A percentile compares a stretch with the other conserved stretches of the same genome.
Conservation (phyloP, 2,329 filamentous ascomycete genomes). For the Plenodomus lindquistii region DNA sequence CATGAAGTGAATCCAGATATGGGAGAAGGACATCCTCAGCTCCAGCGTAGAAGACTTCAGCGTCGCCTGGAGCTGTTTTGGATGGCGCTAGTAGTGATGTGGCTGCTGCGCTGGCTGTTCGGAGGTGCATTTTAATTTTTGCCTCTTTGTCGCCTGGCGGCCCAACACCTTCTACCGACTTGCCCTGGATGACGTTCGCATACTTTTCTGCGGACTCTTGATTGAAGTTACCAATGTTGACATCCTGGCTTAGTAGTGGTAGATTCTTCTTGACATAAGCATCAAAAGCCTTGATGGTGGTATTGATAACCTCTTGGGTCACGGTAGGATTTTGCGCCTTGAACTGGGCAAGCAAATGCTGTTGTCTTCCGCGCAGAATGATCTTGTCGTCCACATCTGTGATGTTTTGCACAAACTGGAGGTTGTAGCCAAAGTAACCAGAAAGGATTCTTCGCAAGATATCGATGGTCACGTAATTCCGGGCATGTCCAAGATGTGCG, state of each 20-base stretch:
- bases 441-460: constrained; percentile 81
- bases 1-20: constrained; percentile 72
- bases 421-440: constrained; percentile 80
- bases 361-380: constrained; percentile 70
- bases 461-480: constrained; percentile 90
- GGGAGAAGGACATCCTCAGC: constrained; percentile 74
- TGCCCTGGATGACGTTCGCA: constrained; percentile 58
- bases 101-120: constrained; percentile 60
- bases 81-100: constrained; percentile 50
- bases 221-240: constrained; percentile 53
- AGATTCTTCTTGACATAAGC: constrained; percentile 71
- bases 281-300: constrained; percentile 56
- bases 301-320: constrained; percentile 53
- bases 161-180: constrained; percentile 57
- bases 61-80: constrained; percentile 33
- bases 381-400: constrained; percentile 66
- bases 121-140: constrained; percentile 88
- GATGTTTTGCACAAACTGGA: constrained; percentile 92
- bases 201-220: constrained; percentile 56
- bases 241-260: constrained; percentile 51
- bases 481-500: constrained; percentile 78
- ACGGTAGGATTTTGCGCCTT: constrained; percentile 55
- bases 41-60: constrained; percentile 58
- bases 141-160: constrained; percentile 75
- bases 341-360: constrained; percentile 75